Evolutionary conservation across 768 basidiomycete genomes (phyloP), one percentile per base, ranked within the genome.

Genomic region (Grammothele lineata): DNA sequence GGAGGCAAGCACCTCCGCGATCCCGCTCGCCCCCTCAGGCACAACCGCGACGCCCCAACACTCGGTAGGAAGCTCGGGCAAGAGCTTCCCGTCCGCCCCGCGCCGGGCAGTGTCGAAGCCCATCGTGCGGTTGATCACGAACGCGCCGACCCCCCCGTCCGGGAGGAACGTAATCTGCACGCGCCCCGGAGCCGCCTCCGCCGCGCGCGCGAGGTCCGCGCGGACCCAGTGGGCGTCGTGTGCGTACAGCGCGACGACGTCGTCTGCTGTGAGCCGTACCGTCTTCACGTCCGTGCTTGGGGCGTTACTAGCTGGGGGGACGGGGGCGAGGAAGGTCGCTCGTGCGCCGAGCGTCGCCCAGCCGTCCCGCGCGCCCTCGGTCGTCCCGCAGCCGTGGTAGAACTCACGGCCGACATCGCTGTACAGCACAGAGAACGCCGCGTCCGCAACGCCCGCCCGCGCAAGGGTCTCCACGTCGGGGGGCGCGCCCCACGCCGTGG

Each of bases 401-500:
- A 79, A 77, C 0, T 61, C 47, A 5, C 48, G 44, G 14, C 79
- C 78, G 26, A 81, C 61, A 45, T 80, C 79, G 52, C 75, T 80
- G 62, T 75, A 81, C 17, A 81, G 65, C 12, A 67, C 61, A 3
- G 77, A 80, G 54, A 80, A 75, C 25, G 50, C 40, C 2, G 64
- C 80, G 36, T 72, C 65, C 8, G 71, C 72, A 1, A 66, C 59
- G 1, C 58, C 60, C 18, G 34, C 24, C 14, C 47, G n/a, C n/a
- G 18, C 24, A 11, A 53, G 45, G 2, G 55, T 34, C 5, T 70
- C 64, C 30, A 56, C 55, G 0, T 56, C 50, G 4, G 78, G 78
- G 26, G 74, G 71, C 3, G 61, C 40, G 14, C 78, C 78, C 71
- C 70, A 74, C 24, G 54, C 57, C 0, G 48, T 39, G 5, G 77